Evolutionary conservation across 2,329 filamentous ascomycete genomes (phyloP).

Genomic region (Dendryphion nanum): DNA sequence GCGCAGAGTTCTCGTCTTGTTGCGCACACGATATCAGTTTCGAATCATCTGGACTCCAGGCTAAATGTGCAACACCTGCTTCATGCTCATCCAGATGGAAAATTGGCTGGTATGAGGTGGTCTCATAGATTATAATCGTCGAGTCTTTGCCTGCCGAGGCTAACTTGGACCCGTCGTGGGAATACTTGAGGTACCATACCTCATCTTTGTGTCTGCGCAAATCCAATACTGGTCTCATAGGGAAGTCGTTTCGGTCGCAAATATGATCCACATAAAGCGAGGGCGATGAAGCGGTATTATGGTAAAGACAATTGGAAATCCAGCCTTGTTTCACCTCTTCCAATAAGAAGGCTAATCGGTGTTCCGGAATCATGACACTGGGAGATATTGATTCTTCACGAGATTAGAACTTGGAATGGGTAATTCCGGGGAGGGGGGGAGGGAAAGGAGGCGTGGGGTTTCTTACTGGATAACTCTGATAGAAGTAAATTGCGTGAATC

Average conservation of each 20-base stretch:
- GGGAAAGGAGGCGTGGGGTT: too few species aligned
- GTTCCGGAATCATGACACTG: conserved; percentile 93
- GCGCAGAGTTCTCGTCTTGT: conserved; percentile 62
- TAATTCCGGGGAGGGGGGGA: neutral
- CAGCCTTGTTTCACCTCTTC: conserved; percentile 82
- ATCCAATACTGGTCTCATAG: conserved; percentile 67
- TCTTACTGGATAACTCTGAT: conserved; percentile 77
- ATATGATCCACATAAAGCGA: conserved; percentile 87
- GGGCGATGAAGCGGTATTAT: conserved; percentile 75
- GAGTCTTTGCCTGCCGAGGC: conserved; percentile 79
- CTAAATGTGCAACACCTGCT: conserved; percentile 74
- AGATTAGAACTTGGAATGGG: conserved; percentile 7
- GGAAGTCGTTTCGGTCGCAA: conserved; percentile 79
- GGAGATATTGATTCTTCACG: conserved; percentile 82
- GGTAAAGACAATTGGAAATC: conserved; percentile 80
- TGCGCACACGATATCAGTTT: conserved; percentile 81
- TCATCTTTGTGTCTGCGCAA: conserved; percentile 74
- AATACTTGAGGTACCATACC: conserved; percentile 90
- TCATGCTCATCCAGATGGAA: conserved; percentile 65
- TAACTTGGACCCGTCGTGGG: conserved; percentile 77
- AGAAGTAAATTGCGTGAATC: conserved; percentile 72
- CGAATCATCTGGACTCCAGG: conserved; percentile 90
- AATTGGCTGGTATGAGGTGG: conserved; percentile 64
- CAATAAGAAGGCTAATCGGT: conserved; percentile 77
- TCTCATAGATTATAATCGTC: conserved; percentile 79